phyloP scores from a whole-genome alignment of 306 rosid genomes.

The Rubus parviflorus region DNA sequence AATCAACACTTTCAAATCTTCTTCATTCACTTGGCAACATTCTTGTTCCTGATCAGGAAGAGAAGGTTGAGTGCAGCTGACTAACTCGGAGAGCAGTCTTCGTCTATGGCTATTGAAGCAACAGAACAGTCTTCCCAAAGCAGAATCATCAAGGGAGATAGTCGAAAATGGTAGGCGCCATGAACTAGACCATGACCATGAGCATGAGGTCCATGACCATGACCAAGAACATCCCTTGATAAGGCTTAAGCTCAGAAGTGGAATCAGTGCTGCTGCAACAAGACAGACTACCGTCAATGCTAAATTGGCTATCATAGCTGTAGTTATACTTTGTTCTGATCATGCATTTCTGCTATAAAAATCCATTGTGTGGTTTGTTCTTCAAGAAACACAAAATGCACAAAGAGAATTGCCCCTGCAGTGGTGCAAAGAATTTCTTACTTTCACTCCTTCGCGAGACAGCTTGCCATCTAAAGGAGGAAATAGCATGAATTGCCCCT shows the following conservation, averaged over 20 bases:
- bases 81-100: not conserved
- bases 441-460: not conserved
- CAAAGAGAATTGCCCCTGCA: not conserved
- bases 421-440: not conserved
- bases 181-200: conserved; percentile 11
- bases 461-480: not conserved
- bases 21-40: conserved; percentile 9
- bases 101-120: not conserved
- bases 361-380: not conserved
- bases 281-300: not conserved
- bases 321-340: not conserved
- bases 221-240: conserved; percentile 12
- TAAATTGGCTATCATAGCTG: not conserved
- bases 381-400: no score
- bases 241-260: not conserved
- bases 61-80: not conserved
- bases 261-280: not conserved
- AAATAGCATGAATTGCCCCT: not conserved
- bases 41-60: conserved; percentile 10
- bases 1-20: conserved; percentile 6
- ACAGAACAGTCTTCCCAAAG: not conserved
- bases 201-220: conserved; percentile 11
- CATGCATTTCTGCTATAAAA: not conserved
- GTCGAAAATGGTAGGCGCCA: conserved; percentile 3
- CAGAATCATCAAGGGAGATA: not conserved